Conservation (phyloP, 2,329 filamentous ascomycete genomes). For the Epichloe typhina region DNA sequence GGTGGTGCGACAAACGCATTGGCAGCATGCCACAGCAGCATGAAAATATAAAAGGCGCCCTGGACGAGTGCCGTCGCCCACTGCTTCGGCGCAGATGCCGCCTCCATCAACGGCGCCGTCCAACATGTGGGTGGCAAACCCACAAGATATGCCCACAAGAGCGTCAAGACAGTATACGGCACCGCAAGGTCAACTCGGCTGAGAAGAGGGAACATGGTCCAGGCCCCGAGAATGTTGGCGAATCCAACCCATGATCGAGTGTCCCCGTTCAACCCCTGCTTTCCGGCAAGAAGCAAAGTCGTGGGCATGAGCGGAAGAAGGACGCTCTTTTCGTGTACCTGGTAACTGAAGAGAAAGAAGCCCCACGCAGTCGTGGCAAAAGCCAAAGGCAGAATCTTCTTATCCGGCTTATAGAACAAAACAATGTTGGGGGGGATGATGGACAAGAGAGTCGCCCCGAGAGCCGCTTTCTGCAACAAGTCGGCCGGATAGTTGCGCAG, state of each 20-base stretch:
- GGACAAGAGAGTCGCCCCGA: conserved; percentile 59
- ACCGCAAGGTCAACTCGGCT: conserved; percentile 70
- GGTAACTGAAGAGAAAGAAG: conserved; percentile 95
- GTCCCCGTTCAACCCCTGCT: conserved; percentile 62
- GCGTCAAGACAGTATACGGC: conserved; percentile 72
- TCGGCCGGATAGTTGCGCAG: conserved; percentile 59
- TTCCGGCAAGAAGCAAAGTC: conserved; percentile 72
- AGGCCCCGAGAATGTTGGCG: conserved; percentile 75
- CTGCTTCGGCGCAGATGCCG: conserved; percentile 18
- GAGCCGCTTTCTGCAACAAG: conserved; percentile 62
- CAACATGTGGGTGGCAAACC: conserved; percentile 71
- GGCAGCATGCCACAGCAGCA: conserved; percentile 69
- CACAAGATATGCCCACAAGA: conserved; percentile 84
- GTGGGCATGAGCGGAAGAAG: conserved; percentile 85
- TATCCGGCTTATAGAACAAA: conserved; percentile 66
- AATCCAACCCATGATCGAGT: conserved; percentile 89
- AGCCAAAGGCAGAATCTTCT: conserved; percentile 63
- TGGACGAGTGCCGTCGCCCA: conserved; percentile 59
- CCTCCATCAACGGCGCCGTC: conserved; percentile 49
- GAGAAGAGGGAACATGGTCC: conserved; percentile 90
- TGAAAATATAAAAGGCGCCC: conserved; percentile 58
- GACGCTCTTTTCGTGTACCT: conserved; percentile 97
- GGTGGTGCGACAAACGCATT: conserved; percentile 60
- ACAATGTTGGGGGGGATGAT: conserved; percentile 69
- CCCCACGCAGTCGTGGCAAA: conserved; percentile 83